A percentile compares a stretch with the other conserved stretches of the same genome.
Conservation (phyloP, 108 stramenopile genomes). For the Pseudonitzschia multiseries region DNA sequence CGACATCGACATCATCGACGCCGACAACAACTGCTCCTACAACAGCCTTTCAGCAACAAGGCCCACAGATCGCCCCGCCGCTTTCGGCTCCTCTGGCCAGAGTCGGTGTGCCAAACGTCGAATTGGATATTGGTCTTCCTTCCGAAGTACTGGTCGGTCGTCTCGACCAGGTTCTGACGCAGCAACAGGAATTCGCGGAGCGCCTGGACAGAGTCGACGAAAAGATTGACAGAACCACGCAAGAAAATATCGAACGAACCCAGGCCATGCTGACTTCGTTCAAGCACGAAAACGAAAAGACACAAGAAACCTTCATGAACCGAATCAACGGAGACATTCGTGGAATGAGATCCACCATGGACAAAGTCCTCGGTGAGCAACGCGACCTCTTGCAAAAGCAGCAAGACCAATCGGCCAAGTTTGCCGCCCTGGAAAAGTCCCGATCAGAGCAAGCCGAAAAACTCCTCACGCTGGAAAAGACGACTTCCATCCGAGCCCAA, state of each 20-base stretch:
- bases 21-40: background rate
- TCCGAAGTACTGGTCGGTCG: conserved; percentile 10
- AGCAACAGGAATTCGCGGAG: conserved; percentile 4
- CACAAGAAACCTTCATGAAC: conserved; percentile 17
- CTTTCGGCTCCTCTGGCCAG: background rate
- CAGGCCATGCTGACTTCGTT: background rate
- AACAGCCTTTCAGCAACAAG: background rate
- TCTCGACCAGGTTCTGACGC: background rate
- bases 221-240: background rate
- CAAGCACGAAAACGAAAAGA: background rate
- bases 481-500: background rate
- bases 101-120: background rate
- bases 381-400: background rate
- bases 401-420: background rate
- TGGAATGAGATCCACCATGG: conserved; percentile 15
- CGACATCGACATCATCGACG: background rate
- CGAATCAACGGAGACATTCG: conserved; percentile 7
- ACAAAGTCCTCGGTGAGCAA: conserved; percentile 11
- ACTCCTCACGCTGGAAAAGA: conserved; percentile 11
- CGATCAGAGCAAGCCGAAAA: conserved; percentile 1
- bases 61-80: background rate
- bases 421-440: background rate
- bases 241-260: conserved; percentile 15
- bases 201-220: conserved; percentile 8
- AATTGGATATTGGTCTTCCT: background rate